Conservation (phyloP, 2,329 filamentous ascomycete genomes). For the Hymenoscyphus albidus region DNA sequence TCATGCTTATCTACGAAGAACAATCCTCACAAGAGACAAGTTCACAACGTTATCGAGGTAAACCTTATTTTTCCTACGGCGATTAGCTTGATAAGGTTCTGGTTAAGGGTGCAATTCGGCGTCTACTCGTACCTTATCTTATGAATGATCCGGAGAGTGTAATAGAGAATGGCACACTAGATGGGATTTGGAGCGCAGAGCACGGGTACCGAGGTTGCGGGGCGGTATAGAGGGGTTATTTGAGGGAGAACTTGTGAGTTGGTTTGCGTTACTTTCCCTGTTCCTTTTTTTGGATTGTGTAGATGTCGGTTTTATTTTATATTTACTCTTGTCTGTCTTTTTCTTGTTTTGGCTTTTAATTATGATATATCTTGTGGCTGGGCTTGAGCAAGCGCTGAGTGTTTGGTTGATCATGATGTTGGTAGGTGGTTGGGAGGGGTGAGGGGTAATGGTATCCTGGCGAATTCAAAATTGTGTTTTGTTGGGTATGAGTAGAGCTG, state of each 20-base stretch:
- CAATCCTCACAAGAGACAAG: too few relatives aligned
- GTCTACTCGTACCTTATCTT: background rate
- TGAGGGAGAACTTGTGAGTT: constrained; percentile 32
- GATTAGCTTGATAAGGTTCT: background rate
- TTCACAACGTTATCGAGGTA: background rate
- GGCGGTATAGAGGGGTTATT: constrained; percentile 30
- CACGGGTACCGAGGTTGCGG: constrained; percentile 35
- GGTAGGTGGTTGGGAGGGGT: background rate
- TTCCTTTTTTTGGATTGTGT: background rate
- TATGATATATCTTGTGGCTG: too few relatives aligned
- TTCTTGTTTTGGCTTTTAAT: background rate
- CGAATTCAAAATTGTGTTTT: background rate
- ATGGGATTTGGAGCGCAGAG: constrained; percentile 34
- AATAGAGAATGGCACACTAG: background rate
- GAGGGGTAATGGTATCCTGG: background rate
- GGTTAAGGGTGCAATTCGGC: background rate
- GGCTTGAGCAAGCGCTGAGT: background rate
- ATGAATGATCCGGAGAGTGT: background rate
- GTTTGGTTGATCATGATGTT: background rate
- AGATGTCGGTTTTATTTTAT: background rate
- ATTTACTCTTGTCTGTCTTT: background rate
- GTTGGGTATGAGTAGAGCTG: background rate
- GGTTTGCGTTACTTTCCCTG: background rate
- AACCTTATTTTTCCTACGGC: background rate
- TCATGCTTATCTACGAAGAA: background rate